Evolutionary conservation across 305 asterid species (phyloP), one percentile per base, ranked within the genome.

Genomic region (Rubia tinctorum): DNA sequence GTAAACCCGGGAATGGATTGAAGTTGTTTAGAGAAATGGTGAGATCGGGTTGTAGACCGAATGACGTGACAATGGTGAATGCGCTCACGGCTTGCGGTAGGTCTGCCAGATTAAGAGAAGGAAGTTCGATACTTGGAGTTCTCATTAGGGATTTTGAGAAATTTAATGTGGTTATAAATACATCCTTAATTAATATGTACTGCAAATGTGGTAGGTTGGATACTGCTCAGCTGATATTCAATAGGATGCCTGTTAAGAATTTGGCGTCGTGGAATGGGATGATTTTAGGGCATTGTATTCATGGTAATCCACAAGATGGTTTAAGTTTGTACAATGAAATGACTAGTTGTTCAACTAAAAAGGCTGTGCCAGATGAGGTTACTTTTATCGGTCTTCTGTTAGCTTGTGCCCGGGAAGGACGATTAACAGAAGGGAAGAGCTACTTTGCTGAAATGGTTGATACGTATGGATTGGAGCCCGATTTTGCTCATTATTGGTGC

Each of bases 401-500:
- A 51, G 94, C 96, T 73, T 89, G 94, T 79, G 91, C 86, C 17
- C 90, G 89, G 55, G 77, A 76, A 39, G 91, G 83, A 56, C 72
- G 80, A 80, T 71, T 91, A 75, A 49, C 79, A 20, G 86, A 86
- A 51, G 94, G 88, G 67, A 77, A 70, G 78, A 64, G 40, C 45
- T 85, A 86, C 78, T 83, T 91, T 25, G 53, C 77, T 49, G 73
- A 88, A 68, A 89, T 91, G 92, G 81, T 37, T 45, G 85, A 84
- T 53, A 79, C 77, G 63, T 86, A 80, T 67, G 63, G 71, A 13
- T 37, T 88, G 69, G 83, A 82, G 68, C 92, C 90, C n/a, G 83
- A 79, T 79, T 91, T 91, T 9, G 91, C 83, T 10, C 97, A 91
- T 83, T 88, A 84, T 65, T 91, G 96, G 97, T 91, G 92, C 87